Base-by-base conservation (phyloP, 1,284 basidiomycete genomes). In the Sanguinoderma infundibulare region DNA sequence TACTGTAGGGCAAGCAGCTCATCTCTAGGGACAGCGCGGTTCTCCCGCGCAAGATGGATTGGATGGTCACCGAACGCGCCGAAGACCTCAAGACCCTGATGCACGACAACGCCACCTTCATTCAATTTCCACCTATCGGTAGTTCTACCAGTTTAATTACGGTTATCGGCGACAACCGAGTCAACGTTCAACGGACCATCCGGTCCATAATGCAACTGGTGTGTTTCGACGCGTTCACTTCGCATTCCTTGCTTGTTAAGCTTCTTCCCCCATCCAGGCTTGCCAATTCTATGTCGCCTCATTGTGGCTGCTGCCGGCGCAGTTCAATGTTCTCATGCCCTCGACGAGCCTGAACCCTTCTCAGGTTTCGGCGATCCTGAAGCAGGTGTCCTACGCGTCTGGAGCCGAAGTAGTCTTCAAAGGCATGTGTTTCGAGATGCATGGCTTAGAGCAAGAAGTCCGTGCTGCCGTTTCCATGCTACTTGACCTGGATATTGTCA, bases 331-430 rank as follows among this genome's bases (percentile, higher is more conserved):
- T 8, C 84, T 98, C 64, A 84, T 96, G 70, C 90, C 94, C 0
- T 91, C 94, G 10, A 82, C 89, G 39, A 89, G 89, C 17, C 83
- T 97, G 70, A 98, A 94, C 72, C 84, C 91, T 12, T 84, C 90
- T 3, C 92, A 96, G 71, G 91, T 98, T 59, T 89, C 94, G 22
- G 87, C 89, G 1, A 83, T 98, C 49, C 81, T 98, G 60, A 94
- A 95, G 75, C 90, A 93, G 72, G 91, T 98, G 57, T 92, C 95
- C 50, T 87, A 91, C 66, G 82, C 87, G 14, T 94, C 95, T 1
- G 95, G 96, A 2, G 95, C 97, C 34, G 97, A 98, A 75, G 87
- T 97, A 36, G 94, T 98, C 7, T 98, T 98, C 82, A 98, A 98
- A 79, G 91, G 89, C 73, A 98, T 97, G 85, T 95, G 94, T 78